Evolutionary conservation across 2,329 filamentous ascomycete species (phyloP).

Genomic region (Dactylella cylindrospora): DNA sequence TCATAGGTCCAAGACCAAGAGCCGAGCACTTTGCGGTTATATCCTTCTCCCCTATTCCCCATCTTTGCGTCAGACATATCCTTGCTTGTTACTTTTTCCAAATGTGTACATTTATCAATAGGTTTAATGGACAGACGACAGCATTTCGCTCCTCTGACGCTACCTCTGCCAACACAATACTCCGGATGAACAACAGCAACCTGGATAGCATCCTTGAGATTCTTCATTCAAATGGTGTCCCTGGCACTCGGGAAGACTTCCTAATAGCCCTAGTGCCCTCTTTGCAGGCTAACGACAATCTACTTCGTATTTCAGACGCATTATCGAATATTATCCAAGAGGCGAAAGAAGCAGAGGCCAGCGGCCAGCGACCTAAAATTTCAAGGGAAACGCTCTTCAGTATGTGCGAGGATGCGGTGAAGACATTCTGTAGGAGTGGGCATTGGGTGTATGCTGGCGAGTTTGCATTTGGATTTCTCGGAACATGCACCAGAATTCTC

Average conservation of each 20-base stretch:
- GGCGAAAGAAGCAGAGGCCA: slow-evolving; percentile 2
- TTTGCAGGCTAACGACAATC: slow-evolving; percentile 18
- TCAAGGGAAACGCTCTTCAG: slow-evolving; percentile 17
- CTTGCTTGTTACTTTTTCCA: slow-evolving; percentile 14
- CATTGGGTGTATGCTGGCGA: slow-evolving; percentile 19
- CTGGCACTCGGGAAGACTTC: slow-evolving; percentile 14
- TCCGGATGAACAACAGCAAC: slow-evolving; percentile 16
- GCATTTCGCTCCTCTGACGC: neutral
- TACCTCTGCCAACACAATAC: neutral
- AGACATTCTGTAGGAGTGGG: neutral
- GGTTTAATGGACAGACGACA: slow-evolving; percentile 5
- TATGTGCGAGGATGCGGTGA: slow-evolving; percentile 7
- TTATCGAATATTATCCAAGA: slow-evolving; percentile 13
- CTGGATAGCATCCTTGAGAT: slow-evolving; percentile 10
- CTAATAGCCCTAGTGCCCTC: slow-evolving; percentile 15
- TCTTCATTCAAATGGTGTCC: slow-evolving; percentile 2
- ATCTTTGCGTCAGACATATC: slow-evolving; percentile 20
- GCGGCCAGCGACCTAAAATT: neutral
- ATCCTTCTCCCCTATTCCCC: slow-evolving; percentile 5
- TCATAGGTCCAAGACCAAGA: neutral
- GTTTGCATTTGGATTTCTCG: slow-evolving; percentile 16
- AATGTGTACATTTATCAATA: neutral
- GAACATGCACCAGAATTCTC: slow-evolving; percentile 4
- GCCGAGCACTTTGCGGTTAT: slow-evolving; percentile 9
- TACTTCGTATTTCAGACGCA: slow-evolving; percentile 9